Conservation (phyloP, 352 stramenopile genomes). For the Phytophthora agathidicida region DNA sequence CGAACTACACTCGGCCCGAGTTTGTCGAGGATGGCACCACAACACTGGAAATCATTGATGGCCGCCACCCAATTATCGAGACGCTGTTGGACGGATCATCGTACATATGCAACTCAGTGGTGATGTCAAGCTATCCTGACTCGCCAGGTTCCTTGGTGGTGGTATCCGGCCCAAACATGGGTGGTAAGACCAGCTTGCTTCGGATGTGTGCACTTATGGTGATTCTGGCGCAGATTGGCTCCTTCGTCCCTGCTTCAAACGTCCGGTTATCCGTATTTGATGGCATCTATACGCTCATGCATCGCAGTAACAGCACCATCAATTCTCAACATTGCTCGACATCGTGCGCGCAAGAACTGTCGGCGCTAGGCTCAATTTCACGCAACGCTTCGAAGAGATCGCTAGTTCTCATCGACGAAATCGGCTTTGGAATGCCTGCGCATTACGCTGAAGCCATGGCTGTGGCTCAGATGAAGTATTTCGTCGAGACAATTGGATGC, state of each 20-base stretch:
- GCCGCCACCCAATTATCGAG: slow-evolving; percentile 69
- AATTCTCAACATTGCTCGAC: slow-evolving; percentile 1
- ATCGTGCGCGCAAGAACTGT: slow-evolving; percentile 21
- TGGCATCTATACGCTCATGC: slow-evolving; percentile 75
- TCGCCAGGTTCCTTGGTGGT: slow-evolving; percentile 33
- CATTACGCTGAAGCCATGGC: slow-evolving; percentile 29
- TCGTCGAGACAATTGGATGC: slow-evolving; percentile 36
- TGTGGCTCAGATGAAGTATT: slow-evolving; percentile 33
- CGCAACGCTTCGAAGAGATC: slow-evolving; percentile 34
- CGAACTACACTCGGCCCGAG: slow-evolving; percentile 46
- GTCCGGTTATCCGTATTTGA: slow-evolving; percentile 60
- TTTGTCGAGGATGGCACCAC: slow-evolving; percentile 30
- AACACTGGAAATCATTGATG: slow-evolving; percentile 52
- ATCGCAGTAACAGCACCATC: slow-evolving; percentile 27
- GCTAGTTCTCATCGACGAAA: slow-evolving; percentile 53
- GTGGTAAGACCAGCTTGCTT: slow-evolving; percentile 78
- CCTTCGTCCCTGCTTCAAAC: slow-evolving; percentile 55
- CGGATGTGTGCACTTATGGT: slow-evolving; percentile 65
- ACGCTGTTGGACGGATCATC: slow-evolving; percentile 31
- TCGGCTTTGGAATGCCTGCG: slow-evolving; percentile 45
- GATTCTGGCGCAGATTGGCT: slow-evolving; percentile 73
- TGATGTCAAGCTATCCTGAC: slow-evolving; percentile 15
- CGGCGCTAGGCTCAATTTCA: slow-evolving; percentile 32
- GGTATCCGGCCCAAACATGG: slow-evolving; percentile 88
- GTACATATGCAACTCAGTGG: slow-evolving; percentile 49